phyloP scores from a whole-genome alignment of 148 eudicot genomes.

The Vaccinium corymbosum region DNA sequence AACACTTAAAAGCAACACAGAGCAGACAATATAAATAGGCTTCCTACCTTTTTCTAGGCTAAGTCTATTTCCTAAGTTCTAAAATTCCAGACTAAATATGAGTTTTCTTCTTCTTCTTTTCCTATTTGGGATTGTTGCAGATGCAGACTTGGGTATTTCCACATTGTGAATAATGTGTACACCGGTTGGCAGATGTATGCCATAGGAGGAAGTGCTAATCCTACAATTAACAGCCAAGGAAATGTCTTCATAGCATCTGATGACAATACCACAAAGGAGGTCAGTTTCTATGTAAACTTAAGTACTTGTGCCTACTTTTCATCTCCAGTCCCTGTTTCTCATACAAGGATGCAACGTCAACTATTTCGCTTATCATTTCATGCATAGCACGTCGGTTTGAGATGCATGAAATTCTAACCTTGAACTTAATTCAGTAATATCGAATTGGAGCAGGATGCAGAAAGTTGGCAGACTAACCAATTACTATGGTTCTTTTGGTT shows the following conservation, averaged over 20 bases:
- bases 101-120: not conserved
- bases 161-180: constrained; percentile 25
- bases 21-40: not conserved
- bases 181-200: constrained; percentile 27
- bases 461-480: not conserved
- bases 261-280: constrained; percentile 22
- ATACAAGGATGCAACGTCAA: not conserved
- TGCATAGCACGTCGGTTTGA: not conserved
- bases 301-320: not conserved
- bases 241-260: constrained; percentile 22
- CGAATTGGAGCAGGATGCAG: not conserved
- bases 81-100: not conserved
- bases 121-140: constrained; percentile 14
- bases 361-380: not conserved
- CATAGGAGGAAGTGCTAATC: constrained; percentile 27
- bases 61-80: not conserved
- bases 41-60: not conserved
- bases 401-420: constrained; percentile 6
- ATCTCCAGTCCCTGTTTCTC: not conserved
- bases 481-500: not conserved
- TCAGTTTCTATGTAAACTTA: constrained; percentile 6
- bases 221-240: constrained; percentile 30
- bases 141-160: constrained; percentile 29
- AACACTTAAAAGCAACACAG: not conserved
- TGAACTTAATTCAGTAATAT: not conserved